phyloP scores from a whole-genome alignment of 2,329 filamentous ascomycete genomes.

The Botrytis aclada region DNA sequence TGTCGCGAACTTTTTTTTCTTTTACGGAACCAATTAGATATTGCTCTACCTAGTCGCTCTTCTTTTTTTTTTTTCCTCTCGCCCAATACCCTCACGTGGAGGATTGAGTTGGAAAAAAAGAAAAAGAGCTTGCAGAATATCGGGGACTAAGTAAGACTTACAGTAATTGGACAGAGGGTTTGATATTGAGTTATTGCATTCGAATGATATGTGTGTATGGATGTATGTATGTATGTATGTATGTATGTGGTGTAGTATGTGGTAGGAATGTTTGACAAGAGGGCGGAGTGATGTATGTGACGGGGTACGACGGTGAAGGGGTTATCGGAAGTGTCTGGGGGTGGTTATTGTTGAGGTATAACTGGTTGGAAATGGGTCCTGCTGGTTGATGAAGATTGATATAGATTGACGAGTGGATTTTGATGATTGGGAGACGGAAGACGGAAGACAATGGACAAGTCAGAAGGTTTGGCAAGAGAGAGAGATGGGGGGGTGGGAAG shows the following conservation, averaged over 20 bases:
- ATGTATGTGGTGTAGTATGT: not conserved
- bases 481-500: not conserved
- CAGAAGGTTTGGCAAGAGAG: constrained; percentile 2
- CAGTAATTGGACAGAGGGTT: constrained; percentile 18
- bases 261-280: constrained; percentile 26
- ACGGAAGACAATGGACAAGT: constrained; percentile 10
- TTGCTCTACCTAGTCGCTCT: constrained; percentile 4
- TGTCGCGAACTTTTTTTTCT: constrained; percentile 28
- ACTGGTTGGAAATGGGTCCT: constrained; percentile 3
- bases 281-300: constrained; percentile 23
- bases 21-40: constrained; percentile 31
- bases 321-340: constrained; percentile 8
- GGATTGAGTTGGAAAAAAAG: constrained; percentile 5
- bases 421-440: not conserved
- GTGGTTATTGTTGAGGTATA: constrained; percentile 12
- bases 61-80: not conserved
- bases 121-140: constrained; percentile 12
- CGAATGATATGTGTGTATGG: not conserved
- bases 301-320: constrained; percentile 22
- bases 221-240: not conserved
- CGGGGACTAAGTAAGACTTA: constrained; percentile 22
- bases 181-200: not conserved
- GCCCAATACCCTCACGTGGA: constrained; percentile 17
- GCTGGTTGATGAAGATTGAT: constrained; percentile 13
- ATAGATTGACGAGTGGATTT: constrained; percentile 11